Evolutionary conservation across 345 rosid species (phyloP), one percentile per base, ranked within the genome.

Genomic region (Xanthoceras sorbifolium): DNA sequence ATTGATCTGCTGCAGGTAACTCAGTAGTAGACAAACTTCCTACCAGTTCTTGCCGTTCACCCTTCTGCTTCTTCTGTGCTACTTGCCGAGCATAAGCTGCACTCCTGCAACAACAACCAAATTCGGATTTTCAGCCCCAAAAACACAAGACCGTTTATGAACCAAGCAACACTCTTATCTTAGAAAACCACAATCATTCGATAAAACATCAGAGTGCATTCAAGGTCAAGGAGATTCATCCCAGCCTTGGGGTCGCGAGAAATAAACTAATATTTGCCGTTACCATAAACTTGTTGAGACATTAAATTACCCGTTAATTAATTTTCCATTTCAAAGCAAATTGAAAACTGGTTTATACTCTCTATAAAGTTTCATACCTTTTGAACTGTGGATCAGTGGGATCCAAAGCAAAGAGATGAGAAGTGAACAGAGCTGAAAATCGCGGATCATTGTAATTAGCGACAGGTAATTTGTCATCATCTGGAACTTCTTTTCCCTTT

Each of bases 381-480:
- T 93, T 93, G 86, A 87, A 96, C 80, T 90, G 94, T 42, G 99
- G 99, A 83, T 96, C 89, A 8, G 99, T 96, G 71, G 99, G 99
- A 78, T 96, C 99, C 82, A 93, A 81, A 55, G 97, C 93, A 85
- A 76, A 96, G 65, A 78, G 84, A 70, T 92, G 91, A 42, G 91
- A 84, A 9, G 77, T 83, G 78, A 87, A 80, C 73, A 86, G 73
- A 77, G 87, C 85, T 26, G 97, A 80, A 80, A 96, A 96, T 77
- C 99, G 86, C 6, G 92, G 84, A 80, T 96, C 99, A 3, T 88
- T 82, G 22, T 77, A 83, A 76, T 82, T 86, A 60, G 74, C 83
- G 0, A 81, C 40, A 23, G 99, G 99, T 81, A 93, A 79, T 87
- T 91, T 92, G 23, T 85, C 88, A 67, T 87, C 95, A 12, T 86